Evolutionary conservation across 306 rosid genomes (phyloP).

Genomic region (Neltuma alba): DNA sequence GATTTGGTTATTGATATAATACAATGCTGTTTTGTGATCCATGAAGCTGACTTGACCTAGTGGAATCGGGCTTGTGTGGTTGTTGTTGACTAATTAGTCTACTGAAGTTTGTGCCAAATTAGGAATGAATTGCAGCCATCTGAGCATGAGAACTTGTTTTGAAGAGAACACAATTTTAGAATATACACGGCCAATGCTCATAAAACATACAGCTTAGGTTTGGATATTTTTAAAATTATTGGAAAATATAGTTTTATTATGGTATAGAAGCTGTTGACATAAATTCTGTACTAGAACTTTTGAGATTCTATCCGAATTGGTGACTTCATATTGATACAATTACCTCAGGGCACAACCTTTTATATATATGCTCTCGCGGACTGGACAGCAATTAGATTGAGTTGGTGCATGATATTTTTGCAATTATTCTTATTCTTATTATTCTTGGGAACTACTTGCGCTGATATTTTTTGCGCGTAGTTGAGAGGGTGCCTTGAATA

Average conservation of each 20-base stretch:
- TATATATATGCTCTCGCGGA: too few relatives aligned
- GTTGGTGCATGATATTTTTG: constrained; percentile 14
- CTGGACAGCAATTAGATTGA: background rate
- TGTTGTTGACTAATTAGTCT: too few relatives aligned
- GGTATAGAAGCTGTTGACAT: background rate
- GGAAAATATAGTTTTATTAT: constrained; percentile 3
- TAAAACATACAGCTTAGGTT: constrained; percentile 7
- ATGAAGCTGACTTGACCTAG: too few relatives aligned
- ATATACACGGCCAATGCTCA: constrained; percentile 7
- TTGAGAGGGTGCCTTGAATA: constrained; percentile 7
- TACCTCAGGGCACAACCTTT: background rate
- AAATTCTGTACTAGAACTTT: background rate
- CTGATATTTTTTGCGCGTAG: constrained; percentile 11
- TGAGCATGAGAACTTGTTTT: background rate
- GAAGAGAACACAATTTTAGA: constrained; percentile 7
- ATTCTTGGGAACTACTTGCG: constrained; percentile 5
- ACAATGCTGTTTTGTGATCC: too few relatives aligned
- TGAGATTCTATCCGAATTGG: background rate
- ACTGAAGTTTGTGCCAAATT: constrained; percentile 10
- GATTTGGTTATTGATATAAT: too few relatives aligned
- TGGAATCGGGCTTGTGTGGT: too few relatives aligned
- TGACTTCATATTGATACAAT: background rate
- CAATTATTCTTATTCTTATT: background rate
- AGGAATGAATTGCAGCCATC: constrained; percentile 3
- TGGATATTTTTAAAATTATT: background rate